A percentile compares a stretch with the other conserved stretches of the same genome.
phyloP scores from a whole-genome alignment of 371 early-diverging fungal species.

The Lichtheimia hyalospora region DNA sequence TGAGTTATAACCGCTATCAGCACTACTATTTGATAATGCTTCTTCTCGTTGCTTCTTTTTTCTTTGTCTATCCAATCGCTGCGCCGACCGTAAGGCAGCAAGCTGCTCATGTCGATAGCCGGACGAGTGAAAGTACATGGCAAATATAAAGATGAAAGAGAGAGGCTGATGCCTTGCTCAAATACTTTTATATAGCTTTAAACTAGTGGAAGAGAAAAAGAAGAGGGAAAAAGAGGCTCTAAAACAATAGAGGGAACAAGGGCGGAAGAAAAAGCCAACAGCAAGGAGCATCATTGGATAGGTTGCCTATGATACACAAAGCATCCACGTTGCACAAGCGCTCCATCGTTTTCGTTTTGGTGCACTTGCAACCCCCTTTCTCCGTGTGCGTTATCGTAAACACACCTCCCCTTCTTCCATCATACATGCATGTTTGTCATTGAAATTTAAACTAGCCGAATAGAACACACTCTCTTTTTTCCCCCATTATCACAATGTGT shows the following conservation, averaged over 20 bases:
- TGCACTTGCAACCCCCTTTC: conserved; percentile 1
- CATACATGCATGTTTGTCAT: neutral
- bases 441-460: neutral
- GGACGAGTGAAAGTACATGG: conserved; percentile 42
- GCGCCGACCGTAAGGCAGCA: conserved; percentile 17
- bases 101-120: conserved; percentile 41
- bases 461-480: too few relatives aligned
- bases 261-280: conserved; percentile 3
- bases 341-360: neutral
- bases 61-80: conserved; percentile 13
- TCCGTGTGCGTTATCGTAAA: neutral
- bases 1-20: conserved; percentile 47
- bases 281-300: conserved; percentile 2
- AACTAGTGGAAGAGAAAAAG: conserved; percentile 8
- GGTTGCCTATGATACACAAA: neutral
- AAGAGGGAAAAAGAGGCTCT: conserved; percentile 10
- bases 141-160: neutral
- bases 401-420: neutral
- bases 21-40: conserved; percentile 35
- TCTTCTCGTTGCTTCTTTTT: conserved; percentile 21
- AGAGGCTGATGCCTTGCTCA: neutral
- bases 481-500: too few relatives aligned
- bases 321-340: neutral
- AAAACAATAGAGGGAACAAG: conserved; percentile 11
- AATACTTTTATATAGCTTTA: neutral